Base-by-base conservation (phyloP, 352 stramenopile genomes). In the Pythium folliculosum region DNA sequence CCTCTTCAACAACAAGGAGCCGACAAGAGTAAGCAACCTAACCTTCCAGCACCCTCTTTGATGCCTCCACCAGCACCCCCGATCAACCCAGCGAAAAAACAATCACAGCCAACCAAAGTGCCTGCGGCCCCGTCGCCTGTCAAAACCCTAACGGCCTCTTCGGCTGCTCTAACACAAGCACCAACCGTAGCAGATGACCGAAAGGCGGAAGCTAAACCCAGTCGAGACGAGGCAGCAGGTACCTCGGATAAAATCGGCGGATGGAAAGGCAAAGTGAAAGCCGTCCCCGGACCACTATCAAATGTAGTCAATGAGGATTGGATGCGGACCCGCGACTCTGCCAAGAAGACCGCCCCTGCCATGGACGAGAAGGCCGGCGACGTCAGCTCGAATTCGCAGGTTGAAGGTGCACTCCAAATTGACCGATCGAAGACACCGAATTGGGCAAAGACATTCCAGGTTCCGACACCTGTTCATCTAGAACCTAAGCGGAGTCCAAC, bases 261-360 rank as follows among this genome's bases (percentile, higher is more conserved):
- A 25, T 90, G 83, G 81, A 86, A 86, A 56, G 77, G 77, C 3
- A 88, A 79, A 63, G 71, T 49, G 5, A 57, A 78, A 13, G 69
- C 77, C 12, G 75, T 73, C 3, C 78, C 81, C 32, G 84, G 82
- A 2, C 81, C 82, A 10, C 79, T 85, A 71, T 74, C 75, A 22
- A 77, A 77, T 43, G 76, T 86, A 0, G 76, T 78, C 5, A 88
- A 90, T 67, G 84, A 90, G 45, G 77, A 89, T 1, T 93, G 84
- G 84, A 93, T 93, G 82, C 55, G 73, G 38, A 93, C 82, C 10
- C 79, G 80, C n/a, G 63, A 76, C 13, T 79, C 77, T 6, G 80
- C 80, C 22, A 89, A 80, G 61, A 77, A 75, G 43, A 80, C 79
- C 5, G 65, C 81, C n/a, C 22, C 71, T 35, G 67, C 82, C 3